Evolutionary conservation across 306 rosid genomes (phyloP).

Genomic region (Begonia loranthoides): DNA sequence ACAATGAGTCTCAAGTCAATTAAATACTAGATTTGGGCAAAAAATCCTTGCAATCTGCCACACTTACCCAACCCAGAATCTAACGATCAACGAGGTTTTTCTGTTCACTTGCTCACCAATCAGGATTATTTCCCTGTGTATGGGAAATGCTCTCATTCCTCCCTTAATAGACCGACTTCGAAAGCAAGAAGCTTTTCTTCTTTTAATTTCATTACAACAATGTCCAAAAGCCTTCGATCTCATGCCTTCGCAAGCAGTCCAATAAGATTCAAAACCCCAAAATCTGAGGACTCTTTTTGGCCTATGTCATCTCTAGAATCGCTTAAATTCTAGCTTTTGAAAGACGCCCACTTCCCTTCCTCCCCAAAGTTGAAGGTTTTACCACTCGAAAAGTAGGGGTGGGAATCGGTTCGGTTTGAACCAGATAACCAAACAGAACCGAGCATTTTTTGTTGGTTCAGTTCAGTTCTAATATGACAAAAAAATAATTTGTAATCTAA

Average conservation of each 20-base stretch:
- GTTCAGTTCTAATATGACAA: too few relatives aligned
- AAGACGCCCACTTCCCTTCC: constrained; percentile 16
- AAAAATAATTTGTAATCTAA: too few relatives aligned
- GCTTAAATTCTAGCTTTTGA: constrained; percentile 35
- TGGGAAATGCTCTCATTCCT: background rate
- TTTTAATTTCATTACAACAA: constrained; percentile 6
- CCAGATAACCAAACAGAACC: too few relatives aligned
- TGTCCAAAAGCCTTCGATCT: constrained; percentile 37
- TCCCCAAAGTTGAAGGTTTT: constrained; percentile 54
- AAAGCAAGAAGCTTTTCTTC: background rate
- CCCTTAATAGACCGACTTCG: background rate
- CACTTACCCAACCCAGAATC: too few relatives aligned
- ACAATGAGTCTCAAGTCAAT: too few relatives aligned
- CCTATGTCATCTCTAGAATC: constrained; percentile 50
- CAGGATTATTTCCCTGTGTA: too few relatives aligned
- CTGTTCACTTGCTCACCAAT: too few relatives aligned
- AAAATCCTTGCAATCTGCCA: too few relatives aligned
- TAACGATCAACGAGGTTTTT: too few relatives aligned
- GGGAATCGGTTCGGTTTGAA: too few relatives aligned
- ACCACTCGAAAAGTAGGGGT: constrained; percentile 55
- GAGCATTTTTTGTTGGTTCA: too few relatives aligned
- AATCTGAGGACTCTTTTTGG: constrained; percentile 28
- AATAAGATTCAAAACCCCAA: constrained; percentile 34
- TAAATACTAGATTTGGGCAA: too few relatives aligned
- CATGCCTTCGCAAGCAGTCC: constrained; percentile 69